Conservation (phyloP, 176 grass and related monocot species). For the Avena sativa region DNA sequence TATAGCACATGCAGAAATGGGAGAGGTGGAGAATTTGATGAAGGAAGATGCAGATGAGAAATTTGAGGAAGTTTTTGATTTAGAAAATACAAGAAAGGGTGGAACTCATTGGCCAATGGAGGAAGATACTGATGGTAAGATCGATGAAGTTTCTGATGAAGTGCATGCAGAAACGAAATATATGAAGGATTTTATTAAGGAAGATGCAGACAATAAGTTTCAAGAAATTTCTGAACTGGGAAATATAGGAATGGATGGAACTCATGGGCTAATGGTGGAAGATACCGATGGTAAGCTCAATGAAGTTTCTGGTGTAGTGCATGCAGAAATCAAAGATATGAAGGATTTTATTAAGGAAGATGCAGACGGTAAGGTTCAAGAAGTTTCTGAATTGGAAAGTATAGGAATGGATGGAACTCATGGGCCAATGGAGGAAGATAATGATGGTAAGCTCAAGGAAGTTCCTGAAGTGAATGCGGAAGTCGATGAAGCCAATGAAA, state of each 20-base stretch:
- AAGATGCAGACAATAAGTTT: neutral
- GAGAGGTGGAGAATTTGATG: neutral
- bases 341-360: neutral
- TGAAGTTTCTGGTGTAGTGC: conserved; percentile 10
- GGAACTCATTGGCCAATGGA: conserved; percentile 18
- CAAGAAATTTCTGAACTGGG: conserved; percentile 16
- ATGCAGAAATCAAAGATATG: neutral
- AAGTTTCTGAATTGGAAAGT: conserved; percentile 30
- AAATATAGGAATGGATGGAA: conserved; percentile 21
- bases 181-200: neutral
- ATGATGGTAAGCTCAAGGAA: conserved; percentile 30
- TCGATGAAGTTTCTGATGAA: conserved; percentile 4
- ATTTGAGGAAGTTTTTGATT: conserved; percentile 1
- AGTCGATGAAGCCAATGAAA: conserved; percentile 3
- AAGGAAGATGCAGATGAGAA: conserved; percentile 2
- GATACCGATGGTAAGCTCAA: conserved; percentile 22
- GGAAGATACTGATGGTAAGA: conserved; percentile 27
- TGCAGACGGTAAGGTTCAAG: neutral
- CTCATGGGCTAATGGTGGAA: conserved; percentile 26
- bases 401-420: conserved; percentile 15
- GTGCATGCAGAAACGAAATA: neutral
- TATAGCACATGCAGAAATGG: neutral
- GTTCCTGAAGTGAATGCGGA: conserved; percentile 20
- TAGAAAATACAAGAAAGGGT: conserved; percentile 15
- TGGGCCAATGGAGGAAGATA: conserved; percentile 29